Conservation (phyloP, 768 basidiomycete species). For the Tubosaeta brunneosetosa region DNA sequence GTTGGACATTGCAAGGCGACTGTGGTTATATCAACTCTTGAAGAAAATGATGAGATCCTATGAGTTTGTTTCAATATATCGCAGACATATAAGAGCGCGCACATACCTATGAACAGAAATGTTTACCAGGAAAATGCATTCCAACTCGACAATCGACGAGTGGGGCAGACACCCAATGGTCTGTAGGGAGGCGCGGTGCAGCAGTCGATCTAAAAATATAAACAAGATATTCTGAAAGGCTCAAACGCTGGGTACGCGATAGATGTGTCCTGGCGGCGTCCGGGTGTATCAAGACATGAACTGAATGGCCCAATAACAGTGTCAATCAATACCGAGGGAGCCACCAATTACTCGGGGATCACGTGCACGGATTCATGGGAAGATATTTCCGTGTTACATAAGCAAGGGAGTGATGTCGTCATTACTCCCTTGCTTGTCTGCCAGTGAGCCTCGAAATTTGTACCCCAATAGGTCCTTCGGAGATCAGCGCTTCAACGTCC, state of each 20-base stretch:
- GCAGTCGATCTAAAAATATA: slow-evolving; percentile 17
- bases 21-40: slow-evolving; percentile 3
- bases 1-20: slow-evolving; percentile 19
- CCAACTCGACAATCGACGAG: slow-evolving; percentile 13
- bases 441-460: too few species aligned
- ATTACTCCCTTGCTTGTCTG: background rate
- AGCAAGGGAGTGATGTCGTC: background rate
- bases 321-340: slow-evolving; percentile 4
- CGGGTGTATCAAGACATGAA: slow-evolving; percentile 22
- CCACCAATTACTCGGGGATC: slow-evolving; percentile 15
- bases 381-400: slow-evolving; percentile 7
- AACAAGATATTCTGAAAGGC: slow-evolving; percentile 17
- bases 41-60: slow-evolving; percentile 11
- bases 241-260: slow-evolving; percentile 7
- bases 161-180: slow-evolving; percentile 11
- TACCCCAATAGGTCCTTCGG: too few species aligned
- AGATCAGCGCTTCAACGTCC: too few species aligned
- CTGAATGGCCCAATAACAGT: slow-evolving; percentile 12
- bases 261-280: slow-evolving; percentile 6
- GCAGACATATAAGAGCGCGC: background rate
- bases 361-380: slow-evolving; percentile 17
- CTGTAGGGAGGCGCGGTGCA: slow-evolving; percentile 3
- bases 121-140: slow-evolving; percentile 17
- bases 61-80: background rate
- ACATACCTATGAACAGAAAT: slow-evolving; percentile 22